Evolutionary conservation across 2,329 filamentous ascomycete genomes (phyloP).

Genomic region (Colletotrichum spaethianum): DNA sequence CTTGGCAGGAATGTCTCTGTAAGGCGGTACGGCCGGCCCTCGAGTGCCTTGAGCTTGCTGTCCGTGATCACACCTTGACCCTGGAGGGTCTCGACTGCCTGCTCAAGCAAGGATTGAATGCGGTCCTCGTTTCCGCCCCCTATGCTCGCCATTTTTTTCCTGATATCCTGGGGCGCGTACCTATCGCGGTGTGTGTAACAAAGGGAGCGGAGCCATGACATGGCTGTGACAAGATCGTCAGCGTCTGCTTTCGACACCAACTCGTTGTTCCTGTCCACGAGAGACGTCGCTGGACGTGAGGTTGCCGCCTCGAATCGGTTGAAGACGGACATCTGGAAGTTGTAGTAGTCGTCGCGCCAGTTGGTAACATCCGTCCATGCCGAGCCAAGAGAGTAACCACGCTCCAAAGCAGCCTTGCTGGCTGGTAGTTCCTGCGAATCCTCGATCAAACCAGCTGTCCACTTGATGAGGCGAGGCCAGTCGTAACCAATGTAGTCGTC

Average conservation of each 20-base stretch:
- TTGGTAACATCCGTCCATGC: constrained; percentile 52
- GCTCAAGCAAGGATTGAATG: constrained; percentile 60
- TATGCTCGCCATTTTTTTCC: constrained; percentile 66
- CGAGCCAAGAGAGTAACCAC: constrained; percentile 58
- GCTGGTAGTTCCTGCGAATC: constrained; percentile 64
- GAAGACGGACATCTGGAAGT: constrained; percentile 67
- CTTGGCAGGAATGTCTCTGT: constrained; percentile 70
- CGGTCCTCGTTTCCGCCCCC: constrained; percentile 53
- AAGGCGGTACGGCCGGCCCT: constrained; percentile 74
- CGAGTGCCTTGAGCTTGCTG: constrained; percentile 70
- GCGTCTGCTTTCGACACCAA: background rate
- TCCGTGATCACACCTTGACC: constrained; percentile 70
- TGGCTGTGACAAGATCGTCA: constrained; percentile 60
- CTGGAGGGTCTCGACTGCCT: constrained; percentile 64
- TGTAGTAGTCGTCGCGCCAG: constrained; percentile 72
- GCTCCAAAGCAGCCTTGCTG: constrained; percentile 60
- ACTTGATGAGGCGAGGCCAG: constrained; percentile 76
- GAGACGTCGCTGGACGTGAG: constrained; percentile 60
- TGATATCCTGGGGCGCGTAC: constrained; percentile 64
- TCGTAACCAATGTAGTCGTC: constrained; percentile 76
- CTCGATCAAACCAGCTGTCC: constrained; percentile 61
- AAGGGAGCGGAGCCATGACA: constrained; percentile 73
- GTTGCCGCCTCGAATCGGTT: constrained; percentile 69
- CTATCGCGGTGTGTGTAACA: constrained; percentile 66
- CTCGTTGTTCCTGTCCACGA: constrained; percentile 44